phyloP scores from a whole-genome alignment of 306 rosid genomes.

The Sicyos edulis region DNA sequence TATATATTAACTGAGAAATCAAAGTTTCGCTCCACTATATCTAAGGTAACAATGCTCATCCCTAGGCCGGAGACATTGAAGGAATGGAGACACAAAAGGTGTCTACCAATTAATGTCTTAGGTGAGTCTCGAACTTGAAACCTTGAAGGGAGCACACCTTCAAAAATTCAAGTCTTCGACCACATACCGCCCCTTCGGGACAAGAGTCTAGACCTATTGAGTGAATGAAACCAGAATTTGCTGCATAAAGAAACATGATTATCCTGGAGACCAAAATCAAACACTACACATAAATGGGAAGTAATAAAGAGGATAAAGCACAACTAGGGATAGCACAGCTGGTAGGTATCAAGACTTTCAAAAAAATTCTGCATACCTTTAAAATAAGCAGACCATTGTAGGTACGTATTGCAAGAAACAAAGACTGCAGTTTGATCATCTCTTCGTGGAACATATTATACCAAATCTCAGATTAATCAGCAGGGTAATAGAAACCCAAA shows the following conservation, averaged over 20 bases:
- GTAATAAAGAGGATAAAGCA: constrained; percentile 9
- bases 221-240: constrained; percentile 7
- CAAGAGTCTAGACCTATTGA: background rate
- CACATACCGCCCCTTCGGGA: too few species aligned
- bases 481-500: background rate
- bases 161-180: too few species aligned
- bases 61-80: too few species aligned
- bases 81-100: too few species aligned
- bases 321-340: background rate
- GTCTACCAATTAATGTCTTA: too few species aligned
- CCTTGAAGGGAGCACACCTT: too few species aligned
- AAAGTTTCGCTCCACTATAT: too few species aligned
- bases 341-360: background rate
- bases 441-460: too few species aligned
- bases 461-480: background rate
- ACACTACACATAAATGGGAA: background rate
- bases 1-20: too few species aligned
- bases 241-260: background rate
- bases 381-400: too few species aligned
- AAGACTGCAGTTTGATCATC: constrained; percentile 6
- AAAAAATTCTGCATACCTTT: background rate
- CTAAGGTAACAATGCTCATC: too few species aligned
- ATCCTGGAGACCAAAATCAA: constrained; percentile 4
- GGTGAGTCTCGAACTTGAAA: too few species aligned
- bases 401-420: background rate